Percentiles rank a stretch among this genome's conserved stretches.
phyloP scores from a whole-genome alignment of 768 basidiomycete genomes.

The Panaeolus papilionaceus region DNA sequence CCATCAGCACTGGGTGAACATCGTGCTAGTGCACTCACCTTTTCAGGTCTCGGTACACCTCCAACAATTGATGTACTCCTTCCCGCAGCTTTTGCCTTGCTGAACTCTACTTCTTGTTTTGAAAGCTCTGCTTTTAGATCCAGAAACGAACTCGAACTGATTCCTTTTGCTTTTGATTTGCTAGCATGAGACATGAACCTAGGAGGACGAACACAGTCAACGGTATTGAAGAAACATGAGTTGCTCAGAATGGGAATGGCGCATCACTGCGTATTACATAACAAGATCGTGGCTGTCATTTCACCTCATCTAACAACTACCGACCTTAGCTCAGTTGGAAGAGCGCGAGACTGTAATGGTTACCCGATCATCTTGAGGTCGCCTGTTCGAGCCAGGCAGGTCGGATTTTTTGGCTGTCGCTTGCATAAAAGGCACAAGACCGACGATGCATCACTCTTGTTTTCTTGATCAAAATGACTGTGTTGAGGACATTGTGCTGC shows the following conservation, averaged over 20 bases:
- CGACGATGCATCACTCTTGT: neutral
- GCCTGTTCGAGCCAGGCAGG: slow-evolving; percentile 70
- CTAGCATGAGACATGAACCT: slow-evolving; percentile 51
- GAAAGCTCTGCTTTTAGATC: slow-evolving; percentile 79
- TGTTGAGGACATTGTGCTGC: no score
- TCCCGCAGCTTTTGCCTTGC: slow-evolving; percentile 65
- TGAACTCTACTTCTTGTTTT: slow-evolving; percentile 64
- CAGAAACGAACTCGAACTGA: slow-evolving; percentile 80
- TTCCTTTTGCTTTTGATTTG: slow-evolving; percentile 72
- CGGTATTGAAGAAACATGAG: neutral
- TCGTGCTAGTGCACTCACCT: slow-evolving; percentile 48
- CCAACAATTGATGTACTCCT: slow-evolving; percentile 59
- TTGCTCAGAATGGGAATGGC: neutral
- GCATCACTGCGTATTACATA: neutral
- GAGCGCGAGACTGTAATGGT: slow-evolving; percentile 54
- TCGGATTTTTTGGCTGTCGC: slow-evolving; percentile 41
- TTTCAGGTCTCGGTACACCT: slow-evolving; percentile 70
- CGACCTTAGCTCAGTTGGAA: slow-evolving; percentile 58
- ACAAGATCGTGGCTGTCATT: neutral
- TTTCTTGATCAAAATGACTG: no score
- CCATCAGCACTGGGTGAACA: neutral
- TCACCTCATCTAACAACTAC: slow-evolving; percentile 15
- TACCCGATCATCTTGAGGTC: slow-evolving; percentile 52
- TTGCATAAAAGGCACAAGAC: no score
- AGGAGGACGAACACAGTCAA: neutral